Conservation (phyloP, 768 basidiomycete genomes). For the Leccinum subtestaceum region DNA sequence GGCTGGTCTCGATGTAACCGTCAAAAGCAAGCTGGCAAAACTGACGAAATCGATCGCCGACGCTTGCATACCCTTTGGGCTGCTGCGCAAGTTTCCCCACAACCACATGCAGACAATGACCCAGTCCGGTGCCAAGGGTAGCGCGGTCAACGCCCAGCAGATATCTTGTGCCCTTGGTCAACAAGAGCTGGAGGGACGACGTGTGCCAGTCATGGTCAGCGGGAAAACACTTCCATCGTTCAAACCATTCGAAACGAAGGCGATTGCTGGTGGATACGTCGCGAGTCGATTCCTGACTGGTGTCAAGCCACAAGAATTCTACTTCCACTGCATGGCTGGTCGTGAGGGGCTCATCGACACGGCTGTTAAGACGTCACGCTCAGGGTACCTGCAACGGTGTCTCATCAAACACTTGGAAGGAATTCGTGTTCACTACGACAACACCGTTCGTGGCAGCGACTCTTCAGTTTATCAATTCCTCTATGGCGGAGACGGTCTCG, state of each 20-base stretch:
- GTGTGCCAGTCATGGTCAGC: constrained; percentile 98
- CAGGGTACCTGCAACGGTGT: constrained; percentile 96
- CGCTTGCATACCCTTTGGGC: constrained; percentile 77
- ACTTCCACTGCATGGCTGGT: constrained; percentile 99
- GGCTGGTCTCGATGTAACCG: constrained; percentile 93
- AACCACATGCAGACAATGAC: constrained; percentile 99
- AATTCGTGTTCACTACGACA: constrained; percentile 94
- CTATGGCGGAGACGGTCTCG: constrained; percentile 95
- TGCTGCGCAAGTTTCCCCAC: constrained; percentile 91
- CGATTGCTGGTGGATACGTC: constrained; percentile 97
- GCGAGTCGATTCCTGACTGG: constrained; percentile 98
- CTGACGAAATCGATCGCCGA: constrained; percentile 91
- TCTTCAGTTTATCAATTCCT: constrained; percentile 92
- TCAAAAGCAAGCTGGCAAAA: constrained; percentile 80
- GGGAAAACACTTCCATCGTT: constrained; percentile 98
- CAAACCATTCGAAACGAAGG: constrained; percentile 95
- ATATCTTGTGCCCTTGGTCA: constrained; percentile 98
- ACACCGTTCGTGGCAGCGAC: constrained; percentile 96
- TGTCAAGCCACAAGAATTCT: constrained; percentile 97
- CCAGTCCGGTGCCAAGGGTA: constrained; percentile 95
- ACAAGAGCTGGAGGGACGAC: constrained; percentile 96
- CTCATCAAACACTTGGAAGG: constrained; percentile 98
- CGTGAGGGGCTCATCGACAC: constrained; percentile 99
- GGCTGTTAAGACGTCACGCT: constrained; percentile 97
- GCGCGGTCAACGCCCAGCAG: constrained; percentile 94